Conservation (phyloP, 2,329 filamentous ascomycete species). For the Spiromastix sp. region DNA sequence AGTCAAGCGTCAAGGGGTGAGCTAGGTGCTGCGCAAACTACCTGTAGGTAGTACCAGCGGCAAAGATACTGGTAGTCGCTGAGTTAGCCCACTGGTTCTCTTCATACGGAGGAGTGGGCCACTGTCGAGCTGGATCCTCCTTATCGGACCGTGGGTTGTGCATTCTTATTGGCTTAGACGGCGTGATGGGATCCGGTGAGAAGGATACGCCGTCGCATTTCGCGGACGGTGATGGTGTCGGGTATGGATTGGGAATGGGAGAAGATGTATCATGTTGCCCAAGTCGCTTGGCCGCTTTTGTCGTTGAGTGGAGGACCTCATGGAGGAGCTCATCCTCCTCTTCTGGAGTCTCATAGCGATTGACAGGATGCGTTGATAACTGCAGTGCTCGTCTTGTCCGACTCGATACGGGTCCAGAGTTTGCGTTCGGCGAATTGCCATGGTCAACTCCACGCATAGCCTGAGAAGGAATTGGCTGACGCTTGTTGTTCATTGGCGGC, state of each 20-base stretch:
- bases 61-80: constrained; percentile 71
- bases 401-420: constrained; percentile 55
- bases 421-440: constrained; percentile 9
- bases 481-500: constrained; percentile 21
- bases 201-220: constrained; percentile 70
- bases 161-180: constrained; percentile 59
- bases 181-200: constrained; percentile 41
- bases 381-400: constrained; percentile 68
- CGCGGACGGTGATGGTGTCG: constrained; percentile 70
- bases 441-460: constrained; percentile 11
- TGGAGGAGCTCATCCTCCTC: constrained; percentile 95
- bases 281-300: constrained; percentile 62
- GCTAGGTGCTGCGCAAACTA: too few relatives aligned
- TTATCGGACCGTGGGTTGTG: constrained; percentile 46
- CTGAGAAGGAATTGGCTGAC: constrained; percentile 28
- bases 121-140: constrained; percentile 54
- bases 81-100: constrained; percentile 84
- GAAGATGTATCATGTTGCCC: constrained; percentile 32
- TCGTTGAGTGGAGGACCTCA: constrained; percentile 71
- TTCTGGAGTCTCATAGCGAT: constrained; percentile 86
- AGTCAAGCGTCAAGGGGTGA: too few relatives aligned
- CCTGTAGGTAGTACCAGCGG: constrained; percentile 43
- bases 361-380: constrained; percentile 59
- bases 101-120: constrained; percentile 92
- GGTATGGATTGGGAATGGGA: constrained; percentile 42